Base-by-base conservation (phyloP, 805 yeast genomes). In the Candida coleopterorum region DNA sequence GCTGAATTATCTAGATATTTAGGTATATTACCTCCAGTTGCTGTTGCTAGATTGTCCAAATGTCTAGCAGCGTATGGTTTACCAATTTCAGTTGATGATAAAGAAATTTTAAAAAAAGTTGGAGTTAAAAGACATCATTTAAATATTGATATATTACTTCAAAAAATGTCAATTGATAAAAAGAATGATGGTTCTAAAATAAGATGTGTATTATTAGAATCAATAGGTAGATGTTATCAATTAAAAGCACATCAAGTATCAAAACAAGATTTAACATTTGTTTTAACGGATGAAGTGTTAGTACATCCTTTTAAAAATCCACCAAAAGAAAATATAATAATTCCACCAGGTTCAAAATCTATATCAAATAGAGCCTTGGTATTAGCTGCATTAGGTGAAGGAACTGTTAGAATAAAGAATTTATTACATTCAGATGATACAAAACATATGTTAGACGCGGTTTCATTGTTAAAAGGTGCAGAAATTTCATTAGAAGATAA, bases 281-380 rank as follows among this genome's bases (percentile, higher is more conserved):
- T 93, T 9, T 65, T 93, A 39, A 81, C 96, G 17, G 94, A 86
- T 47, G 95, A 89, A 53, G 72, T 80, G 9, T 45, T 74, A 34
- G 95, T 93, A 25, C 71, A 65, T 35, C 78, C 80, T 34, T 83
- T 78, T 59, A 50, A 56, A 34, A 32, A 49, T 5, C 47, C 60
- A 22, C 68, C 72, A 6, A 54, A 59, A 21, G 64, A 69, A 17
- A 72, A 66, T 14, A 75, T 86, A 24, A 61, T 66, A 12, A 70
- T 72, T 9, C 98, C 98, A 12, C 98, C 98, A 4, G 98, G 98
- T 2, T 90, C 97, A 2, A 93, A 93, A 58, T 90, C 97, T 3
- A 90, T 93, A 41, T 89, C 97, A 6, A 93, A 93, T 56, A 79
- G 98, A 58, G 98, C 97, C 5, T 70, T 93, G 41, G 77, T 93